Evolutionary conservation across 176 grass and related monocot genomes (phyloP).

Genomic region (Thalia dealbata): DNA sequence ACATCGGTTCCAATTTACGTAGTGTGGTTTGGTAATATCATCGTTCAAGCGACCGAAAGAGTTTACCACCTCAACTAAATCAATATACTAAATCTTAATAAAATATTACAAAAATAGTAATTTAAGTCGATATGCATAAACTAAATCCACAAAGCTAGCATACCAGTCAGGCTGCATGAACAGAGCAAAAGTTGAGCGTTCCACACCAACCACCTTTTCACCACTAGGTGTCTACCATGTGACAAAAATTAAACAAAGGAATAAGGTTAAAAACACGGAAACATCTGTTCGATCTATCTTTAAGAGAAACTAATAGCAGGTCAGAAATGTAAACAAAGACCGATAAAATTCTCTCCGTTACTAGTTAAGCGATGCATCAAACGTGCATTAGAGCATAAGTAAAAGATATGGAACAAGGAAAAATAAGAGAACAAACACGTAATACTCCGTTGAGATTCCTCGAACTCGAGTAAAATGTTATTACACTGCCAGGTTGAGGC

Average conservation of each 20-base stretch:
- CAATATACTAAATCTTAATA: not conserved
- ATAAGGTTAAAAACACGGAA: not conserved
- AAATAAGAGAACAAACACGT: too few species aligned
- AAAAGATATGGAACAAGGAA: too few species aligned
- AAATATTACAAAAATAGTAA: not conserved
- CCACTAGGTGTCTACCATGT: constrained; percentile 56
- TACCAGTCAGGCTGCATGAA: constrained; percentile 99
- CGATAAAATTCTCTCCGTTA: not conserved
- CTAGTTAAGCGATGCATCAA: not conserved
- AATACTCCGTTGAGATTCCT: too few species aligned
- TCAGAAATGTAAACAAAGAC: not conserved
- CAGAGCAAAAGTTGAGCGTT: constrained; percentile 75
- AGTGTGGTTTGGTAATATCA: too few species aligned
- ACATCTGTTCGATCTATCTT: not conserved
- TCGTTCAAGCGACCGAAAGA: not conserved
- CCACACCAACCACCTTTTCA: constrained; percentile 59
- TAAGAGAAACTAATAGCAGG: not conserved
- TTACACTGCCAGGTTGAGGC: not conserved
- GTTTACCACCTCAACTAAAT: not conserved
- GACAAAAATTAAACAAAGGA: constrained; percentile 1
- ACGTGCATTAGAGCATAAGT: not conserved
- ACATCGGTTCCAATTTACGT: not conserved
- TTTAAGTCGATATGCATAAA: not conserved
- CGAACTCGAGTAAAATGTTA: not conserved
- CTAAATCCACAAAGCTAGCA: not conserved